These are phyloP conservation scores for Ceratocystis cubensis DNA, from an alignment of 2,329 filamentous ascomycete genomes.

Conservation along the genomic window DNA sequence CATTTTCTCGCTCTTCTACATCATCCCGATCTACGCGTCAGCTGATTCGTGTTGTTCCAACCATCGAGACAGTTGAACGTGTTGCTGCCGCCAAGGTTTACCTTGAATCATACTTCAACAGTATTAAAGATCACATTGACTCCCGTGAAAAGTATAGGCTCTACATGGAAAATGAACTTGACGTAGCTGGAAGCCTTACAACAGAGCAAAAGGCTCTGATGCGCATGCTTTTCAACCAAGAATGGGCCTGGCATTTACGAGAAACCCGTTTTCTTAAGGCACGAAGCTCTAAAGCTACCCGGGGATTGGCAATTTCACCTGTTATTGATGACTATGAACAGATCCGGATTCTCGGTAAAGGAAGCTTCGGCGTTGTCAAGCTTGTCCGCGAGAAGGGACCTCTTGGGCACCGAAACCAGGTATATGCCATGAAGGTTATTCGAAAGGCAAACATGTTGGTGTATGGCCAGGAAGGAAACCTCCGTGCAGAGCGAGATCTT, in stretches of 20 bases:
- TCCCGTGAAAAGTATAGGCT: slow-evolving; percentile 27
- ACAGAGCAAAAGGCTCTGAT: slow-evolving; percentile 41
- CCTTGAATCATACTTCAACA: slow-evolving; percentile 72
- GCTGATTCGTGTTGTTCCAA: slow-evolving; percentile 24
- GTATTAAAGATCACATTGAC: slow-evolving; percentile 42
- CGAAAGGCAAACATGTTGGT: slow-evolving; percentile 85
- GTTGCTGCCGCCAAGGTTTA: slow-evolving; percentile 72
- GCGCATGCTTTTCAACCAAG: slow-evolving; percentile 46
- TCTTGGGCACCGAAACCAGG: slow-evolving; percentile 33
- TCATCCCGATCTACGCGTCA: not conserved
- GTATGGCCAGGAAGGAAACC: slow-evolving; percentile 81
- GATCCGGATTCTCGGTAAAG: slow-evolving; percentile 74
- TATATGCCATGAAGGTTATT: slow-evolving; percentile 96
- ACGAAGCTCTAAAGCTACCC: slow-evolving; percentile 32
- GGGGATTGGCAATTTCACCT: slow-evolving; percentile 25
- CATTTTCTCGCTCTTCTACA: not conserved
- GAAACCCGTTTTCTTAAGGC: slow-evolving; percentile 58
- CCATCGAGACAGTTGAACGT: slow-evolving; percentile 55
- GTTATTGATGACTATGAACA: slow-evolving; percentile 52
- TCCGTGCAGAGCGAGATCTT: slow-evolving; percentile 84
- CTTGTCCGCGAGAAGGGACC: slow-evolving; percentile 55
- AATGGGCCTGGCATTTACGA: slow-evolving; percentile 64
- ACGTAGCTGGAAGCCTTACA: slow-evolving; percentile 40
- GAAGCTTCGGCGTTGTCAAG: slow-evolving; percentile 85
- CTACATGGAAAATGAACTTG: slow-evolving; percentile 40